Conservation (phyloP, 768 basidiomycete genomes). For the Lactarius pseudohatsudake region DNA sequence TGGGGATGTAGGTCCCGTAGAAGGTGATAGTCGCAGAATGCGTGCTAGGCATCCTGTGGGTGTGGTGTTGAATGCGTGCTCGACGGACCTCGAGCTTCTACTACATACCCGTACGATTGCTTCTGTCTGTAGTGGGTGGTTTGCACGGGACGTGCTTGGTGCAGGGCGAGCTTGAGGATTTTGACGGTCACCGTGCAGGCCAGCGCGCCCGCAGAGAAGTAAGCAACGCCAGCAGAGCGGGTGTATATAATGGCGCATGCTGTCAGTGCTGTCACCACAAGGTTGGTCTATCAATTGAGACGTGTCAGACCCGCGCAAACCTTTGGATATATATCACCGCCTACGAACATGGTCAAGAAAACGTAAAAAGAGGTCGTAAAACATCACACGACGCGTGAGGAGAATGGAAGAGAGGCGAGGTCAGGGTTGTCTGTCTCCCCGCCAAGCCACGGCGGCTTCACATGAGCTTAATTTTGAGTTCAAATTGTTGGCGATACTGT, state of each 20-base stretch:
- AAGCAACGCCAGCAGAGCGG: conserved; percentile 58
- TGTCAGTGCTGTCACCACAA: conserved; percentile 53
- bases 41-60: conserved; percentile 76
- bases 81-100: neutral
- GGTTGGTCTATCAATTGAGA: conserved; percentile 49
- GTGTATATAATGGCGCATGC: conserved; percentile 55
- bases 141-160: conserved; percentile 60
- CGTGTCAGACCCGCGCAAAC: conserved; percentile 14
- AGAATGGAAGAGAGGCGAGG: neutral
- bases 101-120: conserved; percentile 63
- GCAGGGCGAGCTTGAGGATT: conserved; percentile 55
- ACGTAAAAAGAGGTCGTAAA: neutral
- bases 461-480: neutral
- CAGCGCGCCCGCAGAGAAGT: conserved; percentile 58
- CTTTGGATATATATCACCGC: conserved; percentile 4
- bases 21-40: conserved; percentile 71
- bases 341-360: conserved; percentile 27
- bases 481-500: neutral
- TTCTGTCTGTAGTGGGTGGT: conserved; percentile 43
- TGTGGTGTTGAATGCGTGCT: neutral
- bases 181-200: conserved; percentile 60
- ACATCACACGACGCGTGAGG: neutral
- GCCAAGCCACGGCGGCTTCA: neutral
- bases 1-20: conserved; percentile 57
- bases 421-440: neutral